Percentiles rank a stretch among this genome's conserved stretches.
Evolutionary conservation across 805 yeast genomes (phyloP).

Genomic region (Saccharomycopsis babjevae): DNA sequence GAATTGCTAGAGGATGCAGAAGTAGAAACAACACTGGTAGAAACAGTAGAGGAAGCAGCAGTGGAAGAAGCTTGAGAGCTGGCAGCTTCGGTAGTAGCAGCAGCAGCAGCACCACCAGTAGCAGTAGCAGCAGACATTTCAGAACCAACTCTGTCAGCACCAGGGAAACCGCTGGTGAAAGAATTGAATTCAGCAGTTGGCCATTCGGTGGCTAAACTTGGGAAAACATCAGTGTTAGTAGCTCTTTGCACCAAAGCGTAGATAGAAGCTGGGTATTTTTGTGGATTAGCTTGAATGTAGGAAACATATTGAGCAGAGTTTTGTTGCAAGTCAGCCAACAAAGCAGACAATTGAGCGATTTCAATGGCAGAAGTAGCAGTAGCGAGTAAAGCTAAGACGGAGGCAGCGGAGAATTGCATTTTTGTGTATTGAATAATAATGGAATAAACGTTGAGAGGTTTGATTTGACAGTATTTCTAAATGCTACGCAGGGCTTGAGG

Average conservation of each 20-base stretch:
- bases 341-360: conserved; percentile 9
- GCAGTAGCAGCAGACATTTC: conserved; percentile 13
- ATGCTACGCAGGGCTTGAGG: too few relatives aligned
- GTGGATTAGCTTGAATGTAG: conserved; percentile 17
- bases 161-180: conserved; percentile 16
- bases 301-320: conserved; percentile 16
- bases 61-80: conserved; percentile 4
- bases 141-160: conserved; percentile 10
- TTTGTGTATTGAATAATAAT: not conserved
- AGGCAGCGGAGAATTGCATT: conserved; percentile 15
- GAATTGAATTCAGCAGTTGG: conserved; percentile 16
- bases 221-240: conserved; percentile 2
- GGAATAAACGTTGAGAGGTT: too few relatives aligned
- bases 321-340: conserved; percentile 13
- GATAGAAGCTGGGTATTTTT: conserved; percentile 13
- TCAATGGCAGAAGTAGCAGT: conserved; percentile 12
- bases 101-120: conserved; percentile 7
- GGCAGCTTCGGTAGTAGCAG: conserved; percentile 5
- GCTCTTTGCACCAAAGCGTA: conserved; percentile 8
- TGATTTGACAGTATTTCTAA: too few relatives aligned
- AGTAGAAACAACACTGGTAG: conserved; percentile 2
- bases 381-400: conserved; percentile 9
- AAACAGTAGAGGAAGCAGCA: not conserved
- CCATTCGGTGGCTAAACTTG: conserved; percentile 7
- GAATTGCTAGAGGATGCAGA: conserved; percentile 1